Evolutionary conservation across 306 rosid genomes (phyloP), one percentile per base, ranked within the genome.

Genomic region (Alnus glutinosa): DNA sequence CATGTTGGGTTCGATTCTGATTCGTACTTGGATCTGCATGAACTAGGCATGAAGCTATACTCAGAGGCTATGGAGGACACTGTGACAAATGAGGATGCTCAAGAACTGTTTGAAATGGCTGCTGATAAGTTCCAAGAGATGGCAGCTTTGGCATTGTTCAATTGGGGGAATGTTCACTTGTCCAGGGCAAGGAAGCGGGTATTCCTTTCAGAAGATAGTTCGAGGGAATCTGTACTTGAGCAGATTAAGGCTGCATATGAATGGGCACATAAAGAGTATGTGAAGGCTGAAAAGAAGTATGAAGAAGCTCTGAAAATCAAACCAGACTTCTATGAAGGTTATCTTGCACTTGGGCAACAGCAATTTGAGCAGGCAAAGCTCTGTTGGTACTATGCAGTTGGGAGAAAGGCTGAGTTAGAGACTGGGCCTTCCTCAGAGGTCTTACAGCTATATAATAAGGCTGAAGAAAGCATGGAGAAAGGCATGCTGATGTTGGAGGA

Each of bases 1-100:
- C 97, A 92, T 77, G 97, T 94, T 73, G 98, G 97, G 51, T 91
- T 94, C 61, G 98, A 91, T 83, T 92, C 97, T 62, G 97, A 91
- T 84, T 70, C 89, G 0, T 94, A 91, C 86, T 80, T 94, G 87
- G 93, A 92, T 85, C 91, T 94, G 80, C 98, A 94, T 16, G 97
- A 89, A 87, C 85, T 91, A 67, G 95, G 98, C 4, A 90, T 91
- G 97, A 92, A 91, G 84, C 57, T 94, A 23, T 93, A 92, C 81
- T 88, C 98, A 0, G 91, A 87, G 80, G 98, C 97, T 4, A 91
- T 92, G 94, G 97, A 94, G 87, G 98, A 92, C 42, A 4, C 83
- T 0, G 89, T 90, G 77, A 86, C 92, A 14, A 75, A 69, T 51
- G 93, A 87, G 34, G 92, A 78, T 75, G 98, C 98, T 69, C 97